Base-by-base conservation (phyloP, 192 early-diverging fungal species). In the Mortierella claussenii region DNA sequence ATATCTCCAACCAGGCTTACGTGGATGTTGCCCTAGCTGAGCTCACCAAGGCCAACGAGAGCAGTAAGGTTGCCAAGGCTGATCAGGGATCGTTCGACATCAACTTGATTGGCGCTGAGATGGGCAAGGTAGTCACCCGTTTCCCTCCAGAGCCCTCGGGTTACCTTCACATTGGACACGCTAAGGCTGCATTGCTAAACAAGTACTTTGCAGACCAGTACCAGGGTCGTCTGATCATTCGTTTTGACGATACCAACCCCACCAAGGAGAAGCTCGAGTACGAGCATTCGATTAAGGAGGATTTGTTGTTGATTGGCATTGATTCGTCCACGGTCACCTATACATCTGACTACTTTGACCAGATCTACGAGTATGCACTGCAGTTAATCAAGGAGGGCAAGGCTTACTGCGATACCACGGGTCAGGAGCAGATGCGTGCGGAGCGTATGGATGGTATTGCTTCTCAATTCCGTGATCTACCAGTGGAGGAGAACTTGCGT, bases 201-300 rank as follows among this genome's bases (percentile, higher is more conserved):
- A 93, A 99, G 75, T 93, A 96, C 86, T 93, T 99, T 90, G 98
- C 98, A 3, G 79, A 88, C 15, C 68, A 81, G 23, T 96, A 98
- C 84, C 86, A 93, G 47, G 98, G 98, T 60, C 95, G 93, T 74
- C 65, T 99, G 69, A 92, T 98, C 58, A 81, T 98, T 58, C 92
- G 98, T 23, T 98, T 99, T 57, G 98, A 99, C 80, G 97, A 99
- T 81, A 98, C 98, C 33, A 99, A 99, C 79, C 98, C 98, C 13
- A 83, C 71, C 49, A 99, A 99, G 83, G 98, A 99, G 82, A 96
- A 94, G 88, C 84, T 69, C 49, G 98, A 99, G 85, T 99, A 95
- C 58, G 95, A 99, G 84, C 90, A 97, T 48, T 80, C 90, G 20
- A 99, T 99, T 76, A 91, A 90, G 68, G 95, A 97, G 87, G 98